phyloP scores from a whole-genome alignment of 179 eudicot species.

The Spergularia azorica region DNA sequence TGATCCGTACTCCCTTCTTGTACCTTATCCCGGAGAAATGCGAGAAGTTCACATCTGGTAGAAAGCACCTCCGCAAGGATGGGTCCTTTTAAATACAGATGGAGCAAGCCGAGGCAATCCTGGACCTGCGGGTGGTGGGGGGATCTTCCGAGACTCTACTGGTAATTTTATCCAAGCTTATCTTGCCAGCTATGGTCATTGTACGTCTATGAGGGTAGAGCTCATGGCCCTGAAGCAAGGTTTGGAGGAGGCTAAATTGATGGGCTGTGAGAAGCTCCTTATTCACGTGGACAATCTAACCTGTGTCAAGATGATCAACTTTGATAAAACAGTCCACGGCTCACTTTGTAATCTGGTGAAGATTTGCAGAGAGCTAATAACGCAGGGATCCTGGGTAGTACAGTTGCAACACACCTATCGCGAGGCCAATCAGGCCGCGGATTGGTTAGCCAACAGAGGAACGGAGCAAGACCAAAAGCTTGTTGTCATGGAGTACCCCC shows the following conservation, averaged over 20 bases:
- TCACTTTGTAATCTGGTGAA: too few relatives aligned
- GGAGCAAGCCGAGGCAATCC: neutral
- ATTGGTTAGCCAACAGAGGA: rapidly evolving
- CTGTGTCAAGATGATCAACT: neutral
- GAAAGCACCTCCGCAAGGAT: neutral
- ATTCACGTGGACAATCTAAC: neutral
- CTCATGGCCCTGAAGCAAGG: neutral
- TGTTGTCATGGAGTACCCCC: too few relatives aligned
- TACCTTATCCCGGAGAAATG: neutral
- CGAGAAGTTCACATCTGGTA: neutral
- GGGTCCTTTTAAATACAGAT: neutral
- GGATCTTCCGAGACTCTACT: neutral
- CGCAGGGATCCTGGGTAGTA: too few relatives aligned
- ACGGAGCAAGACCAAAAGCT: too few relatives aligned
- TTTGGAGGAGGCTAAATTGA: neutral
- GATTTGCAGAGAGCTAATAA: too few relatives aligned
- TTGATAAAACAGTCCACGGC: too few relatives aligned
- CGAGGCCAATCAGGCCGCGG: rapidly evolving
- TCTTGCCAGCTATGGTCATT: neutral
- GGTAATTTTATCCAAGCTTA: neutral
- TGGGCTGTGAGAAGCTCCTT: neutral
- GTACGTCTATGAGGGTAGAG: neutral
- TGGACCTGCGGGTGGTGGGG: neutral
- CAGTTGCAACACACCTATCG: too few relatives aligned
- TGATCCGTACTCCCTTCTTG: neutral